Evolutionary conservation across 1,284 basidiomycete genomes (phyloP), one percentile per base, ranked within the genome.

Genomic region (Microbotryum violaceum): DNA sequence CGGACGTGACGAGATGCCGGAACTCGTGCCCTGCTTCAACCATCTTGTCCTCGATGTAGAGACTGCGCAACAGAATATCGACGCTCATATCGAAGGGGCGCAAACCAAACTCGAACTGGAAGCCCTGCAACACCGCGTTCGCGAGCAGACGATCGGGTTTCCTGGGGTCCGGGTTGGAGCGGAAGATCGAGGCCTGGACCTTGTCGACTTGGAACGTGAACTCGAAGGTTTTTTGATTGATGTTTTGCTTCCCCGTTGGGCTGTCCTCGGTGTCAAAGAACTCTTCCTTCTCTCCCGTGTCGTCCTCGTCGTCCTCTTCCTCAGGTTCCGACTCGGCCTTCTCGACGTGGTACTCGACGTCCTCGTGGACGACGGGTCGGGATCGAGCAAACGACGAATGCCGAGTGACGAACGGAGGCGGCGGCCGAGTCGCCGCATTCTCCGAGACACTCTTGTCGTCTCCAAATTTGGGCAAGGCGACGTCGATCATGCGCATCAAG

Each of bases 401-500:
- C 21, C 64, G 60, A 14, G 33, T 27, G 3, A 49, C 58, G 1
- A 53, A 25, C 0, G 54, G 42, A 9, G 56, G 9, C 1, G 56
- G 9, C 1, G 60, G 58, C 14, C 67, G 58, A 18, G 54, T 29
- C 25, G 52, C 6, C 4, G 62, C n/a, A 65, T 61, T 54, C 3
- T 37, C 58, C 6, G 54, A 72, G 64, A 51, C 45, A 31, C 73
- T 71, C 27, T 73, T 69, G 42, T 80, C 81, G 50, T 85, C 81
- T 56, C 81, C 87, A 70, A 97, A 87, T 61, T 86, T 83, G 4
- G 96, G 96, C 47, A 99, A 85, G 33, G 87, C 85, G 14, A 92
- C 87, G 70, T 97, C 92, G 71, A 98, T 85, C 66, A 98, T 82
- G 21, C 88, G 84, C 89, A 98, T 92, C 50, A 98, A 78, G 4